Base-by-base conservation (phyloP, 805 yeast genomes). In the Metschnikowia amazonensis region DNA sequence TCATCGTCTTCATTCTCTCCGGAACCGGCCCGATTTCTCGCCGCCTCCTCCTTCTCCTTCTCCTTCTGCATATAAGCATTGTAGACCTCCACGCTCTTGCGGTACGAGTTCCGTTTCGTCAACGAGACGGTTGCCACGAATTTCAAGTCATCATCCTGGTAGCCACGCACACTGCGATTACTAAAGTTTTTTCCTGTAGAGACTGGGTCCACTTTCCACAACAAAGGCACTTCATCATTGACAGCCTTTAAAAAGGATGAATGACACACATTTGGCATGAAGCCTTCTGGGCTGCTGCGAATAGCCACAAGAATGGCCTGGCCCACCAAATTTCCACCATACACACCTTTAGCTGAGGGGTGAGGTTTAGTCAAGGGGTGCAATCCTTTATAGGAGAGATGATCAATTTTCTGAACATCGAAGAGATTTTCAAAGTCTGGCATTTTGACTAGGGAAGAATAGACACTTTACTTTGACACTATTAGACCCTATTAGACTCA, bases 261-360 rank as follows among this genome's bases (percentile, higher is more conserved):
- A 47, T 70, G 75, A 30, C 70, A 54, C 1, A 74, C 69, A 42
- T 70, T 72, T 2, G 76, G 76, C n/a, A 60, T 60, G 50, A 64
- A 70, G 3, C 62, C 67, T 50, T 56, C 53, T 5, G 64, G 64
- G 3, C 59, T 55, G 13, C 64, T 55, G 41, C 62, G 64, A 60
- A 70, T 63, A 3, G 70, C 71, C 11, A 65, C 75, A 25, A 65
- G 52, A 9, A 66, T 43, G 1, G 68, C 61, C 48, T 68, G 72
- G 2, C 66, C 61, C 31, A 67, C 57, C 14, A 69, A 47, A 37
- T 66, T 69, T 1, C 75, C 75, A 1, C 74, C 75, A 44, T 59
- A 70, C n/a, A 66, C 68, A n/a, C 72, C 74, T 30, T 67, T 55
- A 2, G 64, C 43, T 7, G 42, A 45, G 6, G 59, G 55, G 7